Conservation (phyloP, 78 protist genomes). For the Dictyostelium firmibasis region DNA sequence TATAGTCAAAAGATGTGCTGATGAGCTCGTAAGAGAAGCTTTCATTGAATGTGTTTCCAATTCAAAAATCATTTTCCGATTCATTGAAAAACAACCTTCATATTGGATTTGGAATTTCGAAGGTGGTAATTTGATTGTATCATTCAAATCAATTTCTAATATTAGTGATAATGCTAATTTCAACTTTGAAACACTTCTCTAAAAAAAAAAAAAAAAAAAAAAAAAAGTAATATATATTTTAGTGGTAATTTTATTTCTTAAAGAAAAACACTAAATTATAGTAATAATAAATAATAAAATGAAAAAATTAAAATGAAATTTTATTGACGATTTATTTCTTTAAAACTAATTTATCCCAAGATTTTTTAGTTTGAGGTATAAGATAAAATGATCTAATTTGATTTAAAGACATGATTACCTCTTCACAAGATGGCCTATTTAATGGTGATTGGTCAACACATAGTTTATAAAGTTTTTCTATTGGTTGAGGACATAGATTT, state of each 20-base stretch:
- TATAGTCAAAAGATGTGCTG: slow-evolving; percentile 25
- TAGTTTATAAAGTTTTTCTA: slow-evolving; percentile 18
- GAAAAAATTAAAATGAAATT: neutral
- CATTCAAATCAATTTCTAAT: slow-evolving; percentile 21
- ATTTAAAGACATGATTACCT: neutral
- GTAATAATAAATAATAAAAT: too few species aligned
- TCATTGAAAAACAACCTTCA: neutral
- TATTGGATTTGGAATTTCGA: slow-evolving; percentile 28
- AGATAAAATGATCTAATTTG: neutral
- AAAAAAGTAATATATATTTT: too few species aligned
- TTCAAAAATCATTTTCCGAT: neutral
- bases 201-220: neutral
- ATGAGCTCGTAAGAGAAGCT: slow-evolving; percentile 39
- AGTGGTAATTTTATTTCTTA: too few species aligned
- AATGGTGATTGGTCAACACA: slow-evolving; percentile 38
- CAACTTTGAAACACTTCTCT: neutral
- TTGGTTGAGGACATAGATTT: neutral
- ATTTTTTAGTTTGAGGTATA: neutral
- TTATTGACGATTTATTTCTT: neutral
- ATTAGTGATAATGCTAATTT: slow-evolving; percentile 8
- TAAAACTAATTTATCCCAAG: slow-evolving; percentile 31
- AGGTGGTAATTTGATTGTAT: neutral
- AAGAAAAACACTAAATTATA: too few species aligned
- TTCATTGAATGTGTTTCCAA: slow-evolving; percentile 22
- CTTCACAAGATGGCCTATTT: slow-evolving; percentile 50